Evolutionary conservation across 2,329 filamentous ascomycete genomes (phyloP), one percentile per base, ranked within the genome.

Genomic region (Trichophyton schoenleinii): DNA sequence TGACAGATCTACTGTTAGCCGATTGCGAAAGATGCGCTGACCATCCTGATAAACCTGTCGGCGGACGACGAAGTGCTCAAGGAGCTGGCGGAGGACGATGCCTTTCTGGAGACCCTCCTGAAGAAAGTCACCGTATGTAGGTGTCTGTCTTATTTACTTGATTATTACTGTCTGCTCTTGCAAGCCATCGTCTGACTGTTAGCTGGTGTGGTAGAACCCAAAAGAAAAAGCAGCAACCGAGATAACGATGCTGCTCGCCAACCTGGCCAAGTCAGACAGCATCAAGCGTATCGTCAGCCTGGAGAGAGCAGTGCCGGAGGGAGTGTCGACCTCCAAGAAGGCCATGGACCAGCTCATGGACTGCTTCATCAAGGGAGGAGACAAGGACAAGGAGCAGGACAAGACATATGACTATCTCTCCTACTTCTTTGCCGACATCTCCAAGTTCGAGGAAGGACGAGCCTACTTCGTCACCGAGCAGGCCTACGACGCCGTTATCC

Each of bases 331-430:
- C 0, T 88, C 89, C 46, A 81, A 86, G 41, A 80, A 83, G 62
- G 86, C 89, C 3, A 83, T 97, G 68, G 91, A 96, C 72, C 94
- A 97, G 74, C 79, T 99, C 34, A 84, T 99, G 72, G 94, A 97
- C 73, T 87, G 95, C 68, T 99, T 99, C 71, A 94, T 97, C 71
- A 95, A 94, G 77, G 92, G 92, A 20, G 25, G 79, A 81, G 8
- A 91, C 94, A 74, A 91, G 63, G 83, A 55, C 38, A 55, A 59
- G 8, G 64, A 66, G 7, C 60, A 59, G 41, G 62, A 66, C 15
- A 60, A 59, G 46, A 63, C 92, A 74, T 97, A 85, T 73, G 91
- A 99, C 76, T 96, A 97, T 74, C 82, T 99, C 25, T 85, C 91
- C 48, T 99, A 97, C 71, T 80, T 96, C 61, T 95, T 99, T 71